phyloP scores from a whole-genome alignment of 208 protist species.

The Leishmania guyanensis region DNA sequence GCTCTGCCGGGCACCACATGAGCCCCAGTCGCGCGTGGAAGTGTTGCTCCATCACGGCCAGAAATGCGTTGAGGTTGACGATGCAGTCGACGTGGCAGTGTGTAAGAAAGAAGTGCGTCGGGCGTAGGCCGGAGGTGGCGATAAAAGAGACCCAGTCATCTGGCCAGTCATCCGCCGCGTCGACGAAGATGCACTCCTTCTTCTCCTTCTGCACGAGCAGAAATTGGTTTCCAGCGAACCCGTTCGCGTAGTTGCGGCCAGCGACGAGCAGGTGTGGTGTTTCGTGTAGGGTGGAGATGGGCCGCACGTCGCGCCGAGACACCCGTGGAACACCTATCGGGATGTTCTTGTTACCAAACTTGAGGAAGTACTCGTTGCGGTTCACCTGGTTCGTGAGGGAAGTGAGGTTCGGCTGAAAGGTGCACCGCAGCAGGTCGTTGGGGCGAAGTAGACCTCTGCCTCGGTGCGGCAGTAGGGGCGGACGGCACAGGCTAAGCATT shows the following conservation, averaged over 20 bases:
- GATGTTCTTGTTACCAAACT: slow-evolving; percentile 58
- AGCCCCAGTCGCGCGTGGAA: slow-evolving; percentile 48
- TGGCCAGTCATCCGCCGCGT: slow-evolving; percentile 89
- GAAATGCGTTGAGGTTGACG: slow-evolving; percentile 79
- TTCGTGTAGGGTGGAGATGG: slow-evolving; percentile 85
- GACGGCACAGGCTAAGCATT: neutral
- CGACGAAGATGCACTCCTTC: slow-evolving; percentile 80
- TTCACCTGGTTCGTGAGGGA: slow-evolving; percentile 83
- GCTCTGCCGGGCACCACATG: slow-evolving; percentile 82
- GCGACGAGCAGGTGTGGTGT: slow-evolving; percentile 77
- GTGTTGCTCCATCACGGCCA: slow-evolving; percentile 65
- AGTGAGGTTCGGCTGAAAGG: slow-evolving; percentile 81
- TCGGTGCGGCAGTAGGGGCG: neutral
- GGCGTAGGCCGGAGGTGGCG: slow-evolving; percentile 50
- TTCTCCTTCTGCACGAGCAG: slow-evolving; percentile 74
- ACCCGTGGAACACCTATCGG: slow-evolving; percentile 71
- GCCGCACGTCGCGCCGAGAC: slow-evolving; percentile 56
- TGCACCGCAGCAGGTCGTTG: slow-evolving; percentile 29
- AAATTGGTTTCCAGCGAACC: slow-evolving; percentile 87
- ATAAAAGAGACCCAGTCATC: slow-evolving; percentile 91
- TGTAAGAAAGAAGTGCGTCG: slow-evolving; percentile 85
- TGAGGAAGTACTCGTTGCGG: slow-evolving; percentile 66
- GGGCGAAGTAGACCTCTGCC: slow-evolving; percentile 17
- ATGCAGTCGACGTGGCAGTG: slow-evolving; percentile 91
- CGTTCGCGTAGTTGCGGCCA: slow-evolving; percentile 80